Evolutionary conservation across 257 asterid genomes (phyloP).

Genomic region (Thymus quinquecostatus): DNA sequence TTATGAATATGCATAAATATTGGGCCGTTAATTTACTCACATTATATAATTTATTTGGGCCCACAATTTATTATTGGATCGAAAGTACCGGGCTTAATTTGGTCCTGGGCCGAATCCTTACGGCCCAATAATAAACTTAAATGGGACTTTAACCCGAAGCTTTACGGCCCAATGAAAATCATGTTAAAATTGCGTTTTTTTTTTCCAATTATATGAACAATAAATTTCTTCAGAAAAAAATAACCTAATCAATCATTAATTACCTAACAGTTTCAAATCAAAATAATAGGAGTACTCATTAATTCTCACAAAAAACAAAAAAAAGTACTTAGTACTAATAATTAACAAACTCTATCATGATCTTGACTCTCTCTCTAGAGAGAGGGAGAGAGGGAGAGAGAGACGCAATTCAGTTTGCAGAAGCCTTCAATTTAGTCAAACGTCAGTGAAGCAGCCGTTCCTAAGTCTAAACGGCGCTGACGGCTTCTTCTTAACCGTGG

Average conservation of each 20-base stretch:
- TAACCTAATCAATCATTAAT: neutral
- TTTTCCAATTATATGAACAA: neutral
- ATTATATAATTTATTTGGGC: too few relatives aligned
- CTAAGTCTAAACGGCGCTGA: slow-evolving; percentile 25
- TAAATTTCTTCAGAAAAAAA: neutral
- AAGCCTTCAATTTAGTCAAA: neutral
- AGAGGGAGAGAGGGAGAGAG: neutral
- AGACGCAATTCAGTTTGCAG: neutral
- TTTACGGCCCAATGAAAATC: too few relatives aligned
- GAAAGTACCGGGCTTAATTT: too few relatives aligned
- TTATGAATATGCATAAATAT: too few relatives aligned
- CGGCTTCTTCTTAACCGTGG: slow-evolving; percentile 28
- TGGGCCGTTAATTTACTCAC: too few relatives aligned
- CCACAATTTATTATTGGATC: too few relatives aligned
- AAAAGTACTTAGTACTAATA: neutral
- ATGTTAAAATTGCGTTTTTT: too few relatives aligned
- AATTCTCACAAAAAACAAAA: neutral
- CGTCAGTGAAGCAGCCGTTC: slow-evolving; percentile 40
- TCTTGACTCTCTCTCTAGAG: neutral
- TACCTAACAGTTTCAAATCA: neutral
- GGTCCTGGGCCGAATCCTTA: too few relatives aligned
- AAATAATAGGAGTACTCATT: too few relatives aligned
- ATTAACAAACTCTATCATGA: neutral
- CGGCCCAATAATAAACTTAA: too few relatives aligned
- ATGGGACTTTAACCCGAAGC: too few relatives aligned